Evolutionary conservation across 495 filamentous ascomycete species (phyloP).

Genomic region (Amorphotheca resinae): DNA sequence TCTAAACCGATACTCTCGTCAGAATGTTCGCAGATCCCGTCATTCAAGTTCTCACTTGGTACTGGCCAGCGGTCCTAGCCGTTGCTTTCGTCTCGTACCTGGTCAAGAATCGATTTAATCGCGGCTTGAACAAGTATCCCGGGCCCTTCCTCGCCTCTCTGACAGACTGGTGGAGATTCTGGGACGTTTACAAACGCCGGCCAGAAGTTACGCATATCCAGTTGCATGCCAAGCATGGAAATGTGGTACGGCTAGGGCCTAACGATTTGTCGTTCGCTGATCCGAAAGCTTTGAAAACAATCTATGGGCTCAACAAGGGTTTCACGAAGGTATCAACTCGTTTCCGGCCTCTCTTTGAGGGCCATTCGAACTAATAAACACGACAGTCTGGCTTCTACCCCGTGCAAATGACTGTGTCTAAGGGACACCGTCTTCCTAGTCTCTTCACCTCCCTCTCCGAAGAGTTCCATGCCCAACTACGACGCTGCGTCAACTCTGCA

Average conservation of each 20-base stretch:
- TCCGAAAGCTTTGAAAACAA: constrained; percentile 47
- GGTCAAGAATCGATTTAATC: constrained; percentile 43
- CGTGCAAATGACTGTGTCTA: constrained; percentile 52
- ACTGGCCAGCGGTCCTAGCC: constrained; percentile 35
- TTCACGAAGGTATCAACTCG: constrained; percentile 48
- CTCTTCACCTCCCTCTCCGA: constrained; percentile 73
- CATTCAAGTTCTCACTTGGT: constrained; percentile 27
- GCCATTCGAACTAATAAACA: not conserved
- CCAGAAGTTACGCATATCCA: constrained; percentile 53
- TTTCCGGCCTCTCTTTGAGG: not conserved
- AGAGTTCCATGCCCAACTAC: constrained; percentile 57
- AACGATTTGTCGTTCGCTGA: constrained; percentile 42
- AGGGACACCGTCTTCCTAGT: constrained; percentile 51
- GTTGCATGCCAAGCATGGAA: constrained; percentile 54
- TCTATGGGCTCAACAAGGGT: constrained; percentile 77
- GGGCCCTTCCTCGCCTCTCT: constrained; percentile 55
- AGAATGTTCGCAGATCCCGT: constrained; percentile 14
- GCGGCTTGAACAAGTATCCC: constrained; percentile 50
- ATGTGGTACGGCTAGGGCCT: constrained; percentile 44
- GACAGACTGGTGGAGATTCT: constrained; percentile 59
- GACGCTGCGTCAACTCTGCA: constrained; percentile 54
- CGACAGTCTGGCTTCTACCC: constrained; percentile 58
- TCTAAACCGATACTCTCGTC: not conserved
- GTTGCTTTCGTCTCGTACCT: constrained; percentile 29
- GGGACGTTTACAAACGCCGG: constrained; percentile 46